phyloP scores from a whole-genome alignment of 805 yeast species.

The baker's yeast (Saccharomyces cerevisiae) region DNA sequence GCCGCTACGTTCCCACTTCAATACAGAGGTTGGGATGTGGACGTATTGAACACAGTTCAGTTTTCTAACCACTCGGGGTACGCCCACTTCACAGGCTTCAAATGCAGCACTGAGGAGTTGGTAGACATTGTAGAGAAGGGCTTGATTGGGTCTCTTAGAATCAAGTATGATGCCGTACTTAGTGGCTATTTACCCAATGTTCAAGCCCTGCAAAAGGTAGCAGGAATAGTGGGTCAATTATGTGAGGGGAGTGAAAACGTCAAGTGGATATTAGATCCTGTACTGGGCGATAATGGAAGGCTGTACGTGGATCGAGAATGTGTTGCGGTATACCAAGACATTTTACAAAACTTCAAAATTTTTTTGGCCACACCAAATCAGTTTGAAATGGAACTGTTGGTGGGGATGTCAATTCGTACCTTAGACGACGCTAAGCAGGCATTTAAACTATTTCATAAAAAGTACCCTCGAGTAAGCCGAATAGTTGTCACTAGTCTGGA shows the following conservation, averaged over 20 bases:
- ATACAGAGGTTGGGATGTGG: slow-evolving; percentile 85
- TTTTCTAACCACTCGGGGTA: slow-evolving; percentile 92
- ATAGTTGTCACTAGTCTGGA: slow-evolving; percentile 54
- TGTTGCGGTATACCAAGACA: slow-evolving; percentile 42
- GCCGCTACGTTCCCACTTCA: slow-evolving; percentile 90
- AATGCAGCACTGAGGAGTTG: slow-evolving; percentile 40
- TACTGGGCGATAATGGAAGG: slow-evolving; percentile 82
- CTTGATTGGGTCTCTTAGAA: slow-evolving; percentile 37
- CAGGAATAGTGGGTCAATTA: slow-evolving; percentile 32
- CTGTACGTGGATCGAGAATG: slow-evolving; percentile 61
- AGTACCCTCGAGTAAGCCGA: slow-evolving; percentile 40
- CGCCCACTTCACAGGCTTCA: slow-evolving; percentile 54
- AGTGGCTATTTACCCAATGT: slow-evolving; percentile 75
- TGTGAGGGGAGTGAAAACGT: slow-evolving; percentile 25
- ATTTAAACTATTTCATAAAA: slow-evolving; percentile 34
- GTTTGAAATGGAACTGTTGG: slow-evolving; percentile 58
- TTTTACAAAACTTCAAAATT: slow-evolving; percentile 39
- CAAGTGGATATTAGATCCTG: slow-evolving; percentile 78
- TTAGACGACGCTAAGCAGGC: slow-evolving; percentile 34
- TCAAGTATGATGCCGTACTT: slow-evolving; percentile 55
- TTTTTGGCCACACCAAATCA: slow-evolving; percentile 64
- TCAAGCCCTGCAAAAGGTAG: slow-evolving; percentile 45
- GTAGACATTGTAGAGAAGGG: slow-evolving; percentile 45
- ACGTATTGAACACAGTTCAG: slow-evolving; percentile 78
- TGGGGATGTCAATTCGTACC: slow-evolving; percentile 37